phyloP scores from a whole-genome alignment of 768 basidiomycete species.

The Hericium alpestre region DNA sequence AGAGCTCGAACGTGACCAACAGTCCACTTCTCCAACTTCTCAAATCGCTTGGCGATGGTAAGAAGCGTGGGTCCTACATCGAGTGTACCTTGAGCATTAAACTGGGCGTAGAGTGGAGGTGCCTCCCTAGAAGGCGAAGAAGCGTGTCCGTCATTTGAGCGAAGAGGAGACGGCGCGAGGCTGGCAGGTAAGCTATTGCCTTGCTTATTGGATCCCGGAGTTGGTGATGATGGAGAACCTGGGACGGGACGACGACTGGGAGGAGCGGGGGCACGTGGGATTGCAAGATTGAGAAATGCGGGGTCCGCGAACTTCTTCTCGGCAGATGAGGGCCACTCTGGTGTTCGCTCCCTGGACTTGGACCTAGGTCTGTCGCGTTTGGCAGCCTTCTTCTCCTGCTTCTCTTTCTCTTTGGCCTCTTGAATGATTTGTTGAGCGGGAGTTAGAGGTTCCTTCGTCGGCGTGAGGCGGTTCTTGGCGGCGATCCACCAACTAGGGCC shows the following conservation, averaged over 20 bases:
- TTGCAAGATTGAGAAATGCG: constrained; percentile 41
- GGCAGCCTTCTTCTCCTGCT: constrained; percentile 28
- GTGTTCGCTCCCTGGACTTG: constrained; percentile 11
- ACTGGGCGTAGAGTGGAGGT: constrained; percentile 70
- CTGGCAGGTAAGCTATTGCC: constrained; percentile 40
- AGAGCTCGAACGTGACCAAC: constrained; percentile 80
- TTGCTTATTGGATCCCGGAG: constrained; percentile 40
- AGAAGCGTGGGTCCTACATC: constrained; percentile 69
- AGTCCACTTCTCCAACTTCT: constrained; percentile 85
- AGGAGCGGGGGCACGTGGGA: constrained; percentile 33
- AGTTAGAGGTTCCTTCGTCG: constrained; percentile 70
- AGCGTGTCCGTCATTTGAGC: constrained; percentile 31
- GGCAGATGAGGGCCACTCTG: constrained; percentile 45
- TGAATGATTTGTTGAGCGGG: constrained; percentile 76
- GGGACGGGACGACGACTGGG: constrained; percentile 38
- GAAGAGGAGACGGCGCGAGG: constrained; percentile 57
- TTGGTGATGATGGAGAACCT: constrained; percentile 52
- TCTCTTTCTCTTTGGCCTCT: constrained; percentile 60
- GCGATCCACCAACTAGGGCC: constrained; percentile 57
- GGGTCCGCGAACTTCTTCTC: constrained; percentile 49
- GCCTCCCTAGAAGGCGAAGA: constrained; percentile 46
- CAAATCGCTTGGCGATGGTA: constrained; percentile 68
- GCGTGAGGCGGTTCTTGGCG: constrained; percentile 67
- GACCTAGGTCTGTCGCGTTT: constrained; percentile 26
- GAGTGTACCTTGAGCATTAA: constrained; percentile 57